These are phyloP conservation scores for Vanrija humicola DNA, from an alignment of 1,284 basidiomycete genomes.

Conservation along the genomic window DNA sequence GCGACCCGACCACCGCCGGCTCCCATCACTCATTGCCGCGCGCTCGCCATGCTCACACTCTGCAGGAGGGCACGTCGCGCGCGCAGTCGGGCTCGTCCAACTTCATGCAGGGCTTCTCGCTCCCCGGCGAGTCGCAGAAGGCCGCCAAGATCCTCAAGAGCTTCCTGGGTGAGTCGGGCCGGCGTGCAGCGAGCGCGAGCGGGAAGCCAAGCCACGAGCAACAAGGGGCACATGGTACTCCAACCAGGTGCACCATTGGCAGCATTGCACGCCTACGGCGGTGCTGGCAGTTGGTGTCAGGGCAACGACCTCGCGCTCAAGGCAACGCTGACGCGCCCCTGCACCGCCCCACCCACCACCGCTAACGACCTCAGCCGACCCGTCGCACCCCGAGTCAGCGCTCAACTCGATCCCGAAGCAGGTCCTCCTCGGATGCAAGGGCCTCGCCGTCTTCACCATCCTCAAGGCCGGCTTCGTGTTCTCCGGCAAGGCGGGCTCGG, in stretches of 20 bases:
- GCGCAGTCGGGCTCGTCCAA: conserved; percentile 47
- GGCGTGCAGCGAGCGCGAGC: not conserved
- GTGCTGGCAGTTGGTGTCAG: not conserved
- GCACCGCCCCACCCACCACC: too few relatives aligned
- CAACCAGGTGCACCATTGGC: too few relatives aligned
- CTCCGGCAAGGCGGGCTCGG: conserved; percentile 91
- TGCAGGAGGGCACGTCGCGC: conserved; percentile 33
- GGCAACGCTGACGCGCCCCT: not conserved
- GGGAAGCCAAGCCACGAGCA: too few relatives aligned
- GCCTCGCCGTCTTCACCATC: conserved; percentile 92
- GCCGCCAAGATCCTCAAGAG: conserved; percentile 84
- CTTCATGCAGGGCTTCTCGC: conserved; percentile 74
- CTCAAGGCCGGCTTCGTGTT: conserved; percentile 89
- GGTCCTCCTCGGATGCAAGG: conserved; percentile 82
- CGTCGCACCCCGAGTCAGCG: conserved; percentile 79
- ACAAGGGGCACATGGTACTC: too few relatives aligned
- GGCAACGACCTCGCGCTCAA: not conserved
- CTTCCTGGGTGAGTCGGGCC: conserved; percentile 69
- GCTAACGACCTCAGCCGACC: conserved; percentile 63
- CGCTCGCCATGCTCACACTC: not conserved
- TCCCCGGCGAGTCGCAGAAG: conserved; percentile 84
- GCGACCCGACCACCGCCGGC: not conserved
- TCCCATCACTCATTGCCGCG: not conserved
- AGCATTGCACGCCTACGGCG: too few relatives aligned
- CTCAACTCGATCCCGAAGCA: conserved; percentile 94